Conservation (phyloP, 2,329 filamentous ascomycete genomes). For the Didymellaceae sp. region DNA sequence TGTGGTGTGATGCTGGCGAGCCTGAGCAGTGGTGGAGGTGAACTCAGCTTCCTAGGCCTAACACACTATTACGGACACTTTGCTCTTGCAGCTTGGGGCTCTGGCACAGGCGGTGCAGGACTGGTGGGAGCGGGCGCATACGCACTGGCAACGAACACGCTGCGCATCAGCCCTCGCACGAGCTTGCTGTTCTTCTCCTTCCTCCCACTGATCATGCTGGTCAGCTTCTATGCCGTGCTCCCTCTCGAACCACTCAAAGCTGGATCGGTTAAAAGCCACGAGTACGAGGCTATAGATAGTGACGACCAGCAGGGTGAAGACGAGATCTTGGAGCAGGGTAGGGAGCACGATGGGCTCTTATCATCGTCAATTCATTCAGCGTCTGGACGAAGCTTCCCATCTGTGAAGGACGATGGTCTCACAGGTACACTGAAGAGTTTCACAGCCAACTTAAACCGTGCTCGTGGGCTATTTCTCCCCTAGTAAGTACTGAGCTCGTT, state of each 20-base stretch:
- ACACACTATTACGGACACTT: constrained; percentile 92
- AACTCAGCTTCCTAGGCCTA: constrained; percentile 87
- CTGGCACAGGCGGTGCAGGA: constrained; percentile 88
- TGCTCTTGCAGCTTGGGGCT: constrained; percentile 89
- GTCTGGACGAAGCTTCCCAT: constrained; percentile 36
- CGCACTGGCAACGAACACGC: constrained; percentile 80
- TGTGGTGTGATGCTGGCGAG: constrained; percentile 84
- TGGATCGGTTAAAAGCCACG: constrained; percentile 50
- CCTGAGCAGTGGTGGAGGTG: constrained; percentile 83
- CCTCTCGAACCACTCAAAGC: constrained; percentile 70
- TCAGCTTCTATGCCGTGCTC: constrained; percentile 84
- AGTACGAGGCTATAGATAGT: constrained; percentile 62
- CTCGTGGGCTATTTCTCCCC: constrained; percentile 72
- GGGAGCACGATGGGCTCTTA: constrained; percentile 48
- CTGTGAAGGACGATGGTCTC: constrained; percentile 17
- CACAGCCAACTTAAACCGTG: constrained; percentile 66
- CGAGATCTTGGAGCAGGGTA: constrained; percentile 18
- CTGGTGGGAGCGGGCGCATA: constrained; percentile 81
- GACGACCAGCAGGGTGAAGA: constrained; percentile 45
- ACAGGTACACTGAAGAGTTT: constrained; percentile 43
- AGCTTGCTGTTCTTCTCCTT: constrained; percentile 80
- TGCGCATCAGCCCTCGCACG: constrained; percentile 74
- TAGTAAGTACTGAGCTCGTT: constrained; percentile 56
- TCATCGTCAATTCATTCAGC: constrained; percentile 40
- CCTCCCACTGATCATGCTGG: constrained; percentile 80